Conservation (phyloP, 495 filamentous ascomycete species). For the Trichoderma erinaceum region DNA sequence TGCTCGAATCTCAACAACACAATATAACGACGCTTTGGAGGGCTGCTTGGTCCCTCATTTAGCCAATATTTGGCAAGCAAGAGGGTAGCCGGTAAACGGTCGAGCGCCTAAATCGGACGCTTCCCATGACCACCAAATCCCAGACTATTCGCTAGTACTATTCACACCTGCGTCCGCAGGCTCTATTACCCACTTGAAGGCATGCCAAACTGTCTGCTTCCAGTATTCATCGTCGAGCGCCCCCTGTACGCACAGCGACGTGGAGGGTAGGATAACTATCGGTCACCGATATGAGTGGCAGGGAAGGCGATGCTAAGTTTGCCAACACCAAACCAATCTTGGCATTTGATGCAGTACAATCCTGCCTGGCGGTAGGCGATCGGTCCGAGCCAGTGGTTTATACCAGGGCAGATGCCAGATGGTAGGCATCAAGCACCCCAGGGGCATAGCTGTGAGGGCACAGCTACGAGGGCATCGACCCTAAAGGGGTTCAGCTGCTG, state of each 20-base stretch:
- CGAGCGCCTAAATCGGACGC: background rate
- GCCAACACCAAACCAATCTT: background rate
- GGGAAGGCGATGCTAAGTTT: background rate
- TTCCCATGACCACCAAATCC: background rate
- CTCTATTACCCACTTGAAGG: background rate
- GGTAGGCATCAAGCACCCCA: background rate
- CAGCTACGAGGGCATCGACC: background rate
- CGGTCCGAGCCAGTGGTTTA: background rate
- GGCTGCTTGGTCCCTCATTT: background rate
- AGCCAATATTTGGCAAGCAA: background rate
- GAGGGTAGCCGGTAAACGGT: background rate
- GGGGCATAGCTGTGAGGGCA: too few species aligned
- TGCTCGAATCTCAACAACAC: background rate
- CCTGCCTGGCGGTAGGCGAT: conserved; percentile 7
- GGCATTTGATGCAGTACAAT: background rate
- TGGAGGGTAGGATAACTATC: background rate
- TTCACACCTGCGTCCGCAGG: conserved; percentile 1
- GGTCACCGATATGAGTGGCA: background rate
- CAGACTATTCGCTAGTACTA: background rate
- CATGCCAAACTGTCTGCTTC: background rate
- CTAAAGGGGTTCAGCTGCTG: too few species aligned
- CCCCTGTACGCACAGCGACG: background rate
- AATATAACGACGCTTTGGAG: background rate
- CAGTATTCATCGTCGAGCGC: background rate
- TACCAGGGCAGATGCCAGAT: background rate